Evolutionary conservation across 1,139 yeast species (phyloP).

Genomic region (Yamadazyma taylorii): DNA sequence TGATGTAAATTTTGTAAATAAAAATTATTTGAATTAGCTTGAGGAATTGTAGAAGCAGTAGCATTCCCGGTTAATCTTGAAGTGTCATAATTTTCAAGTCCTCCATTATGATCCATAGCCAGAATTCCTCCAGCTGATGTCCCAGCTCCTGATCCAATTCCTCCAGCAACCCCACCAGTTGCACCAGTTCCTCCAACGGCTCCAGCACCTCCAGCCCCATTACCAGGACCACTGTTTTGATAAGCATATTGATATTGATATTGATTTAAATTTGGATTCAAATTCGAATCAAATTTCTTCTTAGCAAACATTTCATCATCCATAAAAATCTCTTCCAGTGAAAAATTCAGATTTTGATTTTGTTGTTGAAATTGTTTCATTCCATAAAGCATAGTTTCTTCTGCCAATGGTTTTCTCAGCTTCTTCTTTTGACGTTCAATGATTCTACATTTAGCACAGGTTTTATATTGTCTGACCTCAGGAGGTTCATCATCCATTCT

Average conservation of each 20-base stretch:
- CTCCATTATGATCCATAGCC: constrained; percentile 2
- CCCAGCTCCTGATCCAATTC: constrained; percentile 4
- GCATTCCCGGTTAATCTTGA: constrained; percentile 12
- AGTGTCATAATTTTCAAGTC: constrained; percentile 7
- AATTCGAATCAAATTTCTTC: constrained; percentile 12
- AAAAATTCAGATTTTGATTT: constrained; percentile 36
- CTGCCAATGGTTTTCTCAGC: constrained; percentile 48
- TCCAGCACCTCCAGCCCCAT: constrained; percentile 5
- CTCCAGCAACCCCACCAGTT: constrained; percentile 9
- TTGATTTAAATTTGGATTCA: constrained; percentile 13
- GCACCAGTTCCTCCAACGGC: constrained; percentile 5
- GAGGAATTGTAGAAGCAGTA: constrained; percentile 13
- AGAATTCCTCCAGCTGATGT: constrained; percentile 5
- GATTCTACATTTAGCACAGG: constrained; percentile 61
- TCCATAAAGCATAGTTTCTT: constrained; percentile 50
- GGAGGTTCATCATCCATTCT: constrained; percentile 61
- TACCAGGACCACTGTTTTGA: constrained; percentile 2
- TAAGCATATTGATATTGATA: constrained; percentile 17
- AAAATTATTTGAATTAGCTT: constrained; percentile 12
- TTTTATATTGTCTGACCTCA: constrained; percentile 56
- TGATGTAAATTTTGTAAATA: constrained; percentile 15
- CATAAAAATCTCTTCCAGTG: constrained; percentile 39
- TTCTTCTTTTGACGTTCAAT: constrained; percentile 52
- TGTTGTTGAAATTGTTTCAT: constrained; percentile 50
- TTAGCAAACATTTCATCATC: constrained; percentile 27